Conservation (phyloP, 139 green algal species). For the Tetradesmus lagerheimii region DNA sequence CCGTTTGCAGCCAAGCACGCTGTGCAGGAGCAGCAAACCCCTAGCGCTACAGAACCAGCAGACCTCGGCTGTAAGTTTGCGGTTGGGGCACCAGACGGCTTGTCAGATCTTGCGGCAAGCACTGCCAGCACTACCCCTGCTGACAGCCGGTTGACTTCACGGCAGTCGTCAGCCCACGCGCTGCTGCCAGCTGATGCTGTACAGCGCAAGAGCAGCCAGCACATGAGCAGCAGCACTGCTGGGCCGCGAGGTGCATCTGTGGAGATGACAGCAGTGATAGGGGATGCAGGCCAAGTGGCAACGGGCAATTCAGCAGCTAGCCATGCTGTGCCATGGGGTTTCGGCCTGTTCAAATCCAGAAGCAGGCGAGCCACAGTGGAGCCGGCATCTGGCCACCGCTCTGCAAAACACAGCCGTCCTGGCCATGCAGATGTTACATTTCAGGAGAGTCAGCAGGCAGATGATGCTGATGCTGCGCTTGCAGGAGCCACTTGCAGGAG, state of each 20-base stretch:
- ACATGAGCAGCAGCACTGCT: background rate
- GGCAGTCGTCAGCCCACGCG: conserved; percentile 3
- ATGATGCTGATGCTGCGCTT: background rate
- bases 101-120: background rate
- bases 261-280: background rate
- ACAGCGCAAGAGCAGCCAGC: conserved; percentile 28
- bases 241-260: background rate
- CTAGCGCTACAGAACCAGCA: background rate
- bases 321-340: background rate
- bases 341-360: background rate
- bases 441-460: background rate
- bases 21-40: background rate
- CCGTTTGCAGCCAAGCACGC: background rate
- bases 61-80: background rate
- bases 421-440: background rate
- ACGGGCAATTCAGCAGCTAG: background rate
- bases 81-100: background rate
- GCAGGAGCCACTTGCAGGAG: background rate
- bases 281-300: background rate
- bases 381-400: background rate
- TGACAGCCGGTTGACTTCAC: conserved; percentile 10
- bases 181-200: background rate
- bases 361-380: background rate
- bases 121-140: conserved; percentile 4
- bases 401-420: background rate